A percentile compares a stretch with the other conserved stretches of the same genome.
Conservation (phyloP, 371 early-diverging fungal species). For the Saksenaea oblongispora region DNA sequence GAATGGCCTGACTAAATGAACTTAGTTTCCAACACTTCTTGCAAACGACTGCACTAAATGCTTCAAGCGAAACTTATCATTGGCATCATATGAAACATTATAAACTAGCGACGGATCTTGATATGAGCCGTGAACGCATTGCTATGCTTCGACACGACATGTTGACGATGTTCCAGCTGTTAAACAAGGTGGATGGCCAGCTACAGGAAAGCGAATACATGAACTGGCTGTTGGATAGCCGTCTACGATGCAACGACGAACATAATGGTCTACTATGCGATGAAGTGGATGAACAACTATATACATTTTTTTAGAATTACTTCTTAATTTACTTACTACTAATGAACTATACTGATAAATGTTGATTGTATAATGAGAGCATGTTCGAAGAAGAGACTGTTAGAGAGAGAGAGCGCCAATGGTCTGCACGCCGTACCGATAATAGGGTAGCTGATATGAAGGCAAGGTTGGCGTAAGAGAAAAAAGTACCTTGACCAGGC, state of each 20-base stretch:
- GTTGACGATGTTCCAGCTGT: constrained; percentile 41
- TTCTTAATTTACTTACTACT: too few relatives aligned
- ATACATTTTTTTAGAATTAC: background rate
- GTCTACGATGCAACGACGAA: constrained; percentile 3
- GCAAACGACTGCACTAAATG: background rate
- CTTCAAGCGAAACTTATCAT: constrained; percentile 4
- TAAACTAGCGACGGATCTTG: constrained; percentile 42
- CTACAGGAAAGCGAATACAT: constrained; percentile 49
- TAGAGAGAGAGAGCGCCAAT: too few relatives aligned
- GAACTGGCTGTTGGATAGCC: constrained; percentile 57
- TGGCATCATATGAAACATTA: constrained; percentile 36
- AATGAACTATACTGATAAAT: too few relatives aligned
- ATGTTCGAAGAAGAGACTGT: too few relatives aligned
- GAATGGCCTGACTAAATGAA: background rate
- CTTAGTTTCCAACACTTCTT: constrained; percentile 22
- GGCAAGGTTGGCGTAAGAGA: too few relatives aligned
- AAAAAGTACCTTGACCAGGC: too few relatives aligned
- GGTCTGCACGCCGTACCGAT: too few relatives aligned
- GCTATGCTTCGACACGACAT: constrained; percentile 51
- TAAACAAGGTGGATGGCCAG: constrained; percentile 49
- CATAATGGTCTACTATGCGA: background rate
- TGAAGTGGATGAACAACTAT: background rate
- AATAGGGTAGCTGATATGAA: too few relatives aligned
- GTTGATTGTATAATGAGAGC: too few relatives aligned
- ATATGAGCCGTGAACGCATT: constrained; percentile 48